Evolutionary conservation across 1,139 yeast genomes (phyloP), one percentile per base, ranked within the genome.

Genomic region (Suhomyces kunorum): DNA sequence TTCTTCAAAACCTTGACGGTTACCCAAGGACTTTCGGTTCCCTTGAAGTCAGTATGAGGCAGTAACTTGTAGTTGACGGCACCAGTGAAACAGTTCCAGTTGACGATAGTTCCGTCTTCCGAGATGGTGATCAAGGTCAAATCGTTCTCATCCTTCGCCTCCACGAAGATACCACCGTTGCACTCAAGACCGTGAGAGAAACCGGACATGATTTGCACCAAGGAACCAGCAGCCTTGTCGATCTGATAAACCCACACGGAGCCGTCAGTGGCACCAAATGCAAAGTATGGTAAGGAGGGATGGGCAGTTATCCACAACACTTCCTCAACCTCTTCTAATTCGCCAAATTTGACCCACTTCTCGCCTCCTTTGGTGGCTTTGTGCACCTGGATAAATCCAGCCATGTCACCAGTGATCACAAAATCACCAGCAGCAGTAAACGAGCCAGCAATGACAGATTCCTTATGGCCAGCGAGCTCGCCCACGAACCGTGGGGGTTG

Each of bases 181-280:
- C 92, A 83, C 50, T 88, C 94, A 50, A 77, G 68, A 46, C 86
- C 81, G 65, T 87, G 97, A 24, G 83, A 79, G 58, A 80, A 84
- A 19, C 95, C 92, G 32, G 89, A 80, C 78, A 89, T 83, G 33
- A 88, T 66, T 59, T 83, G 87, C 32, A 76, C 83, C 43, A 82
- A 61, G n/a, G 75, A 63, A 40, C 76, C 76, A 35, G 74, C 63
- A 12, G 62, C 57, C 30, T 78, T 78, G 49, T 80, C 83, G 34
- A 89, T 75, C 54, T 84, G 86, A 60, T 88, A 92, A 23, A 86
- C 89, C 96, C 97, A 92, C 11, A 90, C 95, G 0, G 96, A 83
- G 2, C 98, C 98, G 61, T 90, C 97, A 8, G 73, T 71, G 28
- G 90, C 92, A 45, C 98, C 98, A 57, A 88, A 87, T n/a, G 98